Percentiles rank a stretch among this genome's conserved stretches.
phyloP scores from a whole-genome alignment of 768 basidiomycete species.

The Mycena rebaudengoi region DNA sequence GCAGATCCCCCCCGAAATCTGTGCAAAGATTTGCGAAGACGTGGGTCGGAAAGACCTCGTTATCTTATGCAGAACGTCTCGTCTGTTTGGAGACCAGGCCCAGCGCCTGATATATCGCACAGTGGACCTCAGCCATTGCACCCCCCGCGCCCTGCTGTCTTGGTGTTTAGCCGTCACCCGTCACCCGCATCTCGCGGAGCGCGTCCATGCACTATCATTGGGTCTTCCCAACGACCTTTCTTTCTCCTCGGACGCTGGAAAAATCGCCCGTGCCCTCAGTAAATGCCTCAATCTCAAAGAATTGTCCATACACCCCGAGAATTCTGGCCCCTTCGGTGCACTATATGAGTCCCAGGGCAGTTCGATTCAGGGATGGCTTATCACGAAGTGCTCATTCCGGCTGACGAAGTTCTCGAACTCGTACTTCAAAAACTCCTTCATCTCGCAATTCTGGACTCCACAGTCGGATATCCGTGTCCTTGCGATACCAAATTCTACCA shows the following conservation, averaged over 20 bases:
- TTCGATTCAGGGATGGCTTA: conserved; percentile 17
- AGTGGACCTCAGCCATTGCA: conserved; percentile 7
- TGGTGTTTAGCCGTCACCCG: conserved; percentile 15
- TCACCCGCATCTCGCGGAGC: conserved; percentile 9
- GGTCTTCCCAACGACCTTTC: background rate
- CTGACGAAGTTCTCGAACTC: conserved; percentile 21
- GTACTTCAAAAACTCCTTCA: conserved; percentile 12
- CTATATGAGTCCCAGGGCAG: background rate
- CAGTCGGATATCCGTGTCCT: conserved; percentile 17
- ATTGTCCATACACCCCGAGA: background rate
- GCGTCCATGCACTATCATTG: conserved; percentile 1
- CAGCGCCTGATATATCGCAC: conserved; percentile 14
- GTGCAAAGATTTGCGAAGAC: conserved; percentile 8
- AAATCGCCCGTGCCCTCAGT: conserved; percentile 11
- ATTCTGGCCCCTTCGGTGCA: background rate
- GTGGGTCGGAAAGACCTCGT: conserved; percentile 4
- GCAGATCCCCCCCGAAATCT: conserved; percentile 13
- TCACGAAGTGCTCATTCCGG: conserved; percentile 16
- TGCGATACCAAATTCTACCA: background rate
- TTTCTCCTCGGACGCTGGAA: conserved; percentile 2
- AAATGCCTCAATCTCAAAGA: conserved; percentile 19
- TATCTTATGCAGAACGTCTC: conserved; percentile 18
- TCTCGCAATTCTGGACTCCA: conserved; percentile 12
- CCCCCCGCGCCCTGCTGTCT: background rate
- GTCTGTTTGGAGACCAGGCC: conserved; percentile 9